These are phyloP conservation scores for Rhizopogon roseolus DNA, from an alignment of 768 basidiomycete genomes.

Conservation along the genomic window DNA sequence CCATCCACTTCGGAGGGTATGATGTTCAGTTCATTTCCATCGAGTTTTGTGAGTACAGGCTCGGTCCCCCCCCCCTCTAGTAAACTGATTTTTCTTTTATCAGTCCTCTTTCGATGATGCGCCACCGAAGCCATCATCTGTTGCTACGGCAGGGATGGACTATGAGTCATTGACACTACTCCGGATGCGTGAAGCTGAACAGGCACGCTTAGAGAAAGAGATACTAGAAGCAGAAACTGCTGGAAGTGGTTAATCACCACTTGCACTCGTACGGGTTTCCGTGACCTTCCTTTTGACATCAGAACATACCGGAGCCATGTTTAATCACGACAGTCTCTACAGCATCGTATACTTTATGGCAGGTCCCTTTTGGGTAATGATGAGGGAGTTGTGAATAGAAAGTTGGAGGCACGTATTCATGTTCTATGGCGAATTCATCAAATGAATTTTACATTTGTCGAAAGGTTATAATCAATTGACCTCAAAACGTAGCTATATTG, in stretches of 20 bases:
- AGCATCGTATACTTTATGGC: neutral
- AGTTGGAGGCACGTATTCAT: neutral
- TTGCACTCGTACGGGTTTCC: neutral
- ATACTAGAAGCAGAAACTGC: conserved; percentile 65
- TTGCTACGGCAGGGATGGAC: conserved; percentile 46
- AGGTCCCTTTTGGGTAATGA: neutral
- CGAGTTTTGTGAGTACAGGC: conserved; percentile 36
- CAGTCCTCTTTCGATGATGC: neutral
- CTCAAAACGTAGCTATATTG: too few species aligned
- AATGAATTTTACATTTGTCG: neutral
- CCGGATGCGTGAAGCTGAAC: conserved; percentile 77
- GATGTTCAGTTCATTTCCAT: conserved; percentile 61
- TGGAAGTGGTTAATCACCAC: conserved; percentile 15
- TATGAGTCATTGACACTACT: conserved; percentile 79
- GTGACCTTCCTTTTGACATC: neutral
- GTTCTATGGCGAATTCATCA: neutral
- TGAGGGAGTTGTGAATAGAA: neutral
- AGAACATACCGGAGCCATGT: neutral
- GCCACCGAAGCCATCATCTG: conserved; percentile 14
- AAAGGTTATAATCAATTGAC: too few species aligned
- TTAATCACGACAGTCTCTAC: neutral
- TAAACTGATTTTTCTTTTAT: neutral
- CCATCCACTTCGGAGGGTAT: conserved; percentile 10
- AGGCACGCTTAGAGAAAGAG: conserved; percentile 70
- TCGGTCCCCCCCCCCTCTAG: conserved; percentile 1